A percentile compares a stretch with the other conserved stretches of the same genome.
phyloP scores from a whole-genome alignment of 306 rosid genomes.

The Notholithocarpus densiflorus region DNA sequence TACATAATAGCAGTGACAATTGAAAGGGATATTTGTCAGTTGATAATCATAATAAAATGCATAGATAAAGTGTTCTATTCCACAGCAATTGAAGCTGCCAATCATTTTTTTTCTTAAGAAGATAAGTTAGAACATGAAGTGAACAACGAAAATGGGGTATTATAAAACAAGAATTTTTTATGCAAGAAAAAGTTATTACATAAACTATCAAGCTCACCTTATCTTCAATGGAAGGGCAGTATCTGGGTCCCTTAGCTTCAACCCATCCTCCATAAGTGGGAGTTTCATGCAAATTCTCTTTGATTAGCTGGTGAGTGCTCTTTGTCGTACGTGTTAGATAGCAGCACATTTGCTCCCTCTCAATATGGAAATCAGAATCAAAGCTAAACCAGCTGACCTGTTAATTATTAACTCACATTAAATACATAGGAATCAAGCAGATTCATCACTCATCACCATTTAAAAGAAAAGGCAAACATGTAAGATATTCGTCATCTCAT shows the following conservation, averaged over 20 bases:
- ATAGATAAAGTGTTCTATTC: neutral
- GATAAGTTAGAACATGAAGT: constrained; percentile 7
- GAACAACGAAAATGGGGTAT: constrained; percentile 7
- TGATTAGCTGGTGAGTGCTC: constrained; percentile 79
- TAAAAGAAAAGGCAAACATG: constrained; percentile 10
- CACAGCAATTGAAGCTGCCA: neutral
- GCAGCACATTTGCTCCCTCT: constrained; percentile 98
- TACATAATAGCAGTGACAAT: neutral
- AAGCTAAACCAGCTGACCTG: constrained; percentile 98
- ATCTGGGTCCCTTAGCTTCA: constrained; percentile 97
- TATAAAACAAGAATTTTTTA: neutral
- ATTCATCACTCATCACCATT: constrained; percentile 5
- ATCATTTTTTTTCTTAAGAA: constrained; percentile 16
- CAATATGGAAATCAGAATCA: constrained; percentile 85
- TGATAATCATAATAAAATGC: neutral
- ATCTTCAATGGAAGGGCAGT: constrained; percentile 98
- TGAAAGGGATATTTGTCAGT: neutral
- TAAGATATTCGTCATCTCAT: neutral
- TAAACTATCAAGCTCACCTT: constrained; percentile 50
- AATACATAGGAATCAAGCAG: constrained; percentile 14
- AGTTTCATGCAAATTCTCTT: constrained; percentile 91
- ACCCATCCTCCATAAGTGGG: constrained; percentile 99
- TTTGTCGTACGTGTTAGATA: constrained; percentile 91
- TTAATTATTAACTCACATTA: constrained; percentile 29
- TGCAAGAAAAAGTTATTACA: neutral